phyloP scores from a whole-genome alignment of 2,329 filamentous ascomycete species.

The Ceratocystis cacaofunesta region DNA sequence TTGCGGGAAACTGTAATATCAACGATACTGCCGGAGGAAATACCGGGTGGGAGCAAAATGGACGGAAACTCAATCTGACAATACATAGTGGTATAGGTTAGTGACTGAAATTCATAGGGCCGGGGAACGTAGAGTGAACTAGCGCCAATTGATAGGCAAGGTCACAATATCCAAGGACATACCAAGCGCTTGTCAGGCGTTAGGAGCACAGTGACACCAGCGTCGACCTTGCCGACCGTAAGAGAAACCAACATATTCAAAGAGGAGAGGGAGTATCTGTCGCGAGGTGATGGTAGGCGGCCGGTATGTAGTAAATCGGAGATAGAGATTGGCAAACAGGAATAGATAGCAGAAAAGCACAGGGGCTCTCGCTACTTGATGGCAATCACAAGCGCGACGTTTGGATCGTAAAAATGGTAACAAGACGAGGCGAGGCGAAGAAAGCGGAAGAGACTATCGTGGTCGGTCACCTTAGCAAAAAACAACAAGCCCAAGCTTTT shows the following conservation, averaged over 20 bases:
- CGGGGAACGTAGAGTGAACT: neutral
- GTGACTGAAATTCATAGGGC: slow-evolving; percentile 19
- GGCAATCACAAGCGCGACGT: too few species aligned
- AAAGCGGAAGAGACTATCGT: too few species aligned
- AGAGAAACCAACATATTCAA: slow-evolving; percentile 77
- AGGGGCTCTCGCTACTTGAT: too few species aligned
- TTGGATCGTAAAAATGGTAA: too few species aligned
- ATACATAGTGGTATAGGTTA: slow-evolving; percentile 4
- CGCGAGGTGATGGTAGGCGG: neutral
- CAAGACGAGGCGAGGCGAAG: too few species aligned
- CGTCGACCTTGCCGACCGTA: slow-evolving; percentile 98
- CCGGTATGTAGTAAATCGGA: neutral
- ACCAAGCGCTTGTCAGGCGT: slow-evolving; percentile 95
- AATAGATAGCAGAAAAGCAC: too few species aligned
- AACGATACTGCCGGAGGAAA: slow-evolving; percentile 90
- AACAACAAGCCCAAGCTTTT: too few species aligned
- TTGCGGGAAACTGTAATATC: slow-evolving; percentile 94
- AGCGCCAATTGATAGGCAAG: neutral
- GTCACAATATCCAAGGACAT: slow-evolving; percentile 26
- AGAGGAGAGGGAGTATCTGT: neutral
- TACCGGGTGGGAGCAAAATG: slow-evolving; percentile 87
- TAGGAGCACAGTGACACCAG: slow-evolving; percentile 89
- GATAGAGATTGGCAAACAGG: neutral
- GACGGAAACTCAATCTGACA: slow-evolving; percentile 92
- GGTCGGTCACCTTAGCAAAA: too few species aligned